Base-by-base conservation (phyloP, 148 eudicot genomes). In the Heliamphora exappendiculata region DNA sequence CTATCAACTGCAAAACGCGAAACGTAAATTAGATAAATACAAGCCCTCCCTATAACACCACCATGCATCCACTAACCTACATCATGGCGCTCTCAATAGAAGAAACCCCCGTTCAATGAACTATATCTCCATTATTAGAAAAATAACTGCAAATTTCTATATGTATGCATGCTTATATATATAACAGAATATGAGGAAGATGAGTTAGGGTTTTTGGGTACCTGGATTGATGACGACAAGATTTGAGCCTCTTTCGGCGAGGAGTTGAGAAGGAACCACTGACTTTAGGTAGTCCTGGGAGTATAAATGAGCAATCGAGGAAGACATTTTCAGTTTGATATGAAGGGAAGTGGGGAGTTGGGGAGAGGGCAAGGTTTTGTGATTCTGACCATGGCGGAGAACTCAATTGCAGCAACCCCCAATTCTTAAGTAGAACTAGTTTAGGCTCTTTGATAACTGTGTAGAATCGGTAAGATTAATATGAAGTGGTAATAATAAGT, bases 161-260 rank as follows among this genome's bases (percentile, higher is more conserved):
- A 22, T 13, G 26, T 13, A 66, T 3, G 31, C 22, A 26, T 67
- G 2, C 3, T 2, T 53, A 41, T 29, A 33, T 19, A 41, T 8
- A 7, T 28, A 5, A 16, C 9, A 57, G 20, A 13, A 26, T 74
- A 59, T 1, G 13, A 5, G 2, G 28, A 2, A 65, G 37, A 31
- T 24, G 34, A 55, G 37, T 72, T 79, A 80, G 80, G 88, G 87
- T 83, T 85, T 53, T 78, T 82, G 14, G 20, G 22, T 16, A 92
- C 99, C 99, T 85, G 99, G 99, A 66, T 91, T 95, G 80, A 95
- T 95, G 84, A 95, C 87, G 80, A 95, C 89, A 64, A 95, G 75
- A 72, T 93, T 89, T 82, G 97, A 84, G 76, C 98, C 97, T 62
- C 96, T 93, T 13, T 95, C 98, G 37, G 92, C 92, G 54, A 91